phyloP scores from a whole-genome alignment of 768 basidiomycete genomes.

The Xerocomellus intermedius region DNA sequence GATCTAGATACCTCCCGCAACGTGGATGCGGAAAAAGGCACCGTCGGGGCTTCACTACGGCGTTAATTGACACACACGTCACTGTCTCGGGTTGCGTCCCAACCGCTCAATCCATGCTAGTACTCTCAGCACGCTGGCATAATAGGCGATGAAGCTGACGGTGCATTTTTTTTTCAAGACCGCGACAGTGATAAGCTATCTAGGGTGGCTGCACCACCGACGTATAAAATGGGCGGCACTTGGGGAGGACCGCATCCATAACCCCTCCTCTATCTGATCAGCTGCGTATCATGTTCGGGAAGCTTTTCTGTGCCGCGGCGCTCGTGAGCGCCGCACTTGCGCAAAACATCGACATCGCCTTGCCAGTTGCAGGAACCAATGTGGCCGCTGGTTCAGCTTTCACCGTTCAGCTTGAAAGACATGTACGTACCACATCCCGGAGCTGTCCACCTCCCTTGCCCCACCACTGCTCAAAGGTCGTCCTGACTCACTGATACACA shows the following conservation, averaged over 20 bases:
- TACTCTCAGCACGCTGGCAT: not conserved
- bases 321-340: slow-evolving; percentile 32
- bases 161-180: not conserved
- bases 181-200: not conserved
- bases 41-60: not conserved
- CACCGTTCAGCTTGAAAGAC: slow-evolving; percentile 39
- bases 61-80: not conserved
- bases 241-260: not conserved
- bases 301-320: slow-evolving; percentile 6
- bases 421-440: slow-evolving; percentile 31
- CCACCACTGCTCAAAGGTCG: too few species aligned
- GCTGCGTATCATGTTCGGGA: slow-evolving; percentile 6
- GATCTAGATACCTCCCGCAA: not conserved
- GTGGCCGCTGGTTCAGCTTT: slow-evolving; percentile 35
- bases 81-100: not conserved
- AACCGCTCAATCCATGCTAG: not conserved
- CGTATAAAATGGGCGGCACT: slow-evolving; percentile 4
- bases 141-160: not conserved
- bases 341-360: slow-evolving; percentile 38
- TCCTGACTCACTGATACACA: not conserved
- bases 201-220: not conserved
- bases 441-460: not conserved
- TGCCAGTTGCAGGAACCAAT: slow-evolving; percentile 32
- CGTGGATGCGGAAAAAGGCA: not conserved
- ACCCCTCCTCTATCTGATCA: too few species aligned